Conservation (phyloP, 1,284 basidiomycete species). For the Leccinum griseonigrum region DNA sequence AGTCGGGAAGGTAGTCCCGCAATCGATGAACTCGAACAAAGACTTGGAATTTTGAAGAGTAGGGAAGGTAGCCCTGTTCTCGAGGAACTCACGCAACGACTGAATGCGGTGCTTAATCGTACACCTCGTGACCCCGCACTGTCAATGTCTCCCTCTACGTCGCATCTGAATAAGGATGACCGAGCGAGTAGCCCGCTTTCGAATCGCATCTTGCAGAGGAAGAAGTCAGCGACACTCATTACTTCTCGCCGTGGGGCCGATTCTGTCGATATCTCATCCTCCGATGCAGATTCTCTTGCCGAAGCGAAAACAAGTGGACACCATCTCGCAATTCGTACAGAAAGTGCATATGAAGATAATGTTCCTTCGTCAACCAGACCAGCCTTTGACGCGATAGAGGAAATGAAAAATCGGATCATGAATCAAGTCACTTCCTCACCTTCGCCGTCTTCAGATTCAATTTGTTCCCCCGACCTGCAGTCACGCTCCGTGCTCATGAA, state of each 20-base stretch:
- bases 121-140: constrained; percentile 28
- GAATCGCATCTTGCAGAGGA: constrained; percentile 27
- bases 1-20: constrained; percentile 51
- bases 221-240: constrained; percentile 14
- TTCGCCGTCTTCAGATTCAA: constrained; percentile 21
- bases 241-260: constrained; percentile 7
- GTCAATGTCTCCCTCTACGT: constrained; percentile 10
- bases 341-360: constrained; percentile 14
- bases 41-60: constrained; percentile 51
- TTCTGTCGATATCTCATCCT: constrained; percentile 2
- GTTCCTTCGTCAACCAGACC: constrained; percentile 32
- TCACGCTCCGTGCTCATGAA: constrained; percentile 10
- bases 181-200: constrained; percentile 32
- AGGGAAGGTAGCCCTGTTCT: constrained; percentile 63
- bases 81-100: constrained; percentile 53
- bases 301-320: constrained; percentile 5
- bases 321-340: constrained; percentile 5
- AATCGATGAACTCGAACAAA: constrained; percentile 54
- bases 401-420: constrained; percentile 63
- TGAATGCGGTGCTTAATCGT: constrained; percentile 45
- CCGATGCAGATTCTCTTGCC: constrained; percentile 3
- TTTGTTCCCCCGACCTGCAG: constrained; percentile 13
- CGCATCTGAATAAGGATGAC: constrained; percentile 15
- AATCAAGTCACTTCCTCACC: constrained; percentile 34
- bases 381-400: constrained; percentile 53